Percentiles rank a stretch among this genome's conserved stretches.
phyloP scores from a whole-genome alignment of 208 protist genomes.

The Acanthamoeba lenticulata region DNA sequence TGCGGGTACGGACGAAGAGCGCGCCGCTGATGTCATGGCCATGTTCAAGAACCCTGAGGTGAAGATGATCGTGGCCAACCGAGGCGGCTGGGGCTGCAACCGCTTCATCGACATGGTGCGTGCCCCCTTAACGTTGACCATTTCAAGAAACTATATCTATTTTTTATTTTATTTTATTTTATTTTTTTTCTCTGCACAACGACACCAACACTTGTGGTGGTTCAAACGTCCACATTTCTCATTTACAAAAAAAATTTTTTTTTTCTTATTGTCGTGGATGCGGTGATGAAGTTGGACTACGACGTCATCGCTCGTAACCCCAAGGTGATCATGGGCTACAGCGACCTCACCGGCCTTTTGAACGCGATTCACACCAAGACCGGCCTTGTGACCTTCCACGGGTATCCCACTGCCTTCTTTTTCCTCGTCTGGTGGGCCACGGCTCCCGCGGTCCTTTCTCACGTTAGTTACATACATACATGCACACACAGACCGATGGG shows the following conservation, averaged over 20 bases:
- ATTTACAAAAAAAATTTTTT: neutral
- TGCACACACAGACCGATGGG: slow-evolving; percentile 22
- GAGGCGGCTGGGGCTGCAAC: slow-evolving; percentile 58
- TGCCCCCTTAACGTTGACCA: no score
- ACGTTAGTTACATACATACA: neutral
- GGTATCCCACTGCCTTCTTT: neutral
- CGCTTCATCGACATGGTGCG: slow-evolving; percentile 55
- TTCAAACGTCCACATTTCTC: neutral
- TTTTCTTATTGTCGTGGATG: no score
- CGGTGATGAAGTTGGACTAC: slow-evolving; percentile 53
- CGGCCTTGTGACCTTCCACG: slow-evolving; percentile 53
- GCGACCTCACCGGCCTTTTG: slow-evolving; percentile 31
- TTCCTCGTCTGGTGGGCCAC: no score
- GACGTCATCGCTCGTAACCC: slow-evolving; percentile 35
- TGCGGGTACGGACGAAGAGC: slow-evolving; percentile 23
- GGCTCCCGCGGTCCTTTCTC: no score
- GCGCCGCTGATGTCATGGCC: slow-evolving; percentile 45
- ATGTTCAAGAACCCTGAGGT: slow-evolving; percentile 50
- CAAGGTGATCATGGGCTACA: slow-evolving; percentile 67
- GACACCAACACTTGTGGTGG: no score
- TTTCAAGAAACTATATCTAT: no score
- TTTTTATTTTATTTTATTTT: no score
- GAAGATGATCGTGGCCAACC: slow-evolving; percentile 64
- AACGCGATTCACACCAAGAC: slow-evolving; percentile 64
- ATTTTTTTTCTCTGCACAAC: neutral